A percentile compares a stretch with the other conserved stretches of the same genome.
These are phyloP conservation scores for Eimeria maxima DNA, from an alignment of 169 alveolate species.

Conservation along the genomic window DNA sequence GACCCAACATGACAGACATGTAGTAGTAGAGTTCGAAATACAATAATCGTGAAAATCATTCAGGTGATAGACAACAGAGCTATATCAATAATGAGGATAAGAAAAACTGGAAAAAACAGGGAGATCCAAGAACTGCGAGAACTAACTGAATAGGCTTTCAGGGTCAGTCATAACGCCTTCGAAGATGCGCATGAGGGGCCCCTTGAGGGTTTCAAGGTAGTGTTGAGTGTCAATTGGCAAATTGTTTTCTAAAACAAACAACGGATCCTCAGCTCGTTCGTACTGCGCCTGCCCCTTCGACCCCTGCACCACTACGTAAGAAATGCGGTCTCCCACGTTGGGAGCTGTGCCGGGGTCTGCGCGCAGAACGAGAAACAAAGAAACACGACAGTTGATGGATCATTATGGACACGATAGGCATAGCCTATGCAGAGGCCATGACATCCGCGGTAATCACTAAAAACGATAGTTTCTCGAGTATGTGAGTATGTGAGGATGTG, in stretches of 20 bases:
- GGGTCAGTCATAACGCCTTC: slow-evolving; percentile 86
- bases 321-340: slow-evolving; percentile 99
- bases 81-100: neutral
- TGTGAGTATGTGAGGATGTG: no score
- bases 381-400: neutral
- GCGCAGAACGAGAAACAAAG: neutral
- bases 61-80: no score
- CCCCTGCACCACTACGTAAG: slow-evolving; percentile 88
- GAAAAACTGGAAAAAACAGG: neutral
- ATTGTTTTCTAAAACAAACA: slow-evolving; percentile 97
- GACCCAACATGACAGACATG: neutral
- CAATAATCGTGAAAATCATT: no score
- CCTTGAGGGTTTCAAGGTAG: slow-evolving; percentile 96
- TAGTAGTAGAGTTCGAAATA: neutral
- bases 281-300: slow-evolving; percentile 87
- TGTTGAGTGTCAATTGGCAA: slow-evolving; percentile 98
- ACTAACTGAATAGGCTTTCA: slow-evolving; percentile 82
- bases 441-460: no score
- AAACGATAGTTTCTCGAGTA: no score
- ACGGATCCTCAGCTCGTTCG: slow-evolving; percentile 99
- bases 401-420: no score
- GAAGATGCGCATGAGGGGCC: slow-evolving; percentile 85
- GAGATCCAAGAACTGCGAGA: neutral
- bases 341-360: slow-evolving; percentile 98
- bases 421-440: neutral